Evolutionary conservation across 192 early-diverging fungal species (phyloP), one percentile per base, ranked within the genome.

Genomic region (Kickxella alabastrina): DNA sequence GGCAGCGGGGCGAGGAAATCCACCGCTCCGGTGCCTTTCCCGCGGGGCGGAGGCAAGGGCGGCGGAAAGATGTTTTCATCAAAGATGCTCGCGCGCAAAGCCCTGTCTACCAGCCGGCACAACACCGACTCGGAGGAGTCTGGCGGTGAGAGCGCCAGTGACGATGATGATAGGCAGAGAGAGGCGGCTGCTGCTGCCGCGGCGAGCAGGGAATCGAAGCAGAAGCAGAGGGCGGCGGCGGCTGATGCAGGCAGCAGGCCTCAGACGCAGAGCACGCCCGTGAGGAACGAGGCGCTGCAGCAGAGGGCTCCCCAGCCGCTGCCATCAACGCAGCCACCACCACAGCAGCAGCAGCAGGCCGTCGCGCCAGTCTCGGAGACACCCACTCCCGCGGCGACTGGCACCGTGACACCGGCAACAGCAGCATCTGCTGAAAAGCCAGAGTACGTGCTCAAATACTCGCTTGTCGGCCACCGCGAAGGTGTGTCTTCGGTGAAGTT

Each of bases 401-500:
- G 19, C 6, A 54, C 59, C 42, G 28, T 55, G 0, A 40, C 37
- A 12, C 28, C 54, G 12, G 51, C 57, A 24, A 25, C 48, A 35
- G 47, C 40, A 43, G 55, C 58, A 40, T 10, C 43, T 57, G 63
- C 41, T 77, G 79, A 56, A 75, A 69, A 80, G 54, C 91, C 92
- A 13, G 86, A 92, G 50, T 95, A 98, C 53, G 77, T 86, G 49
- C 75, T 93, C 6, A 90, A 85, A 43, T 91, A 88, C 63, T 90
- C 88, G 21, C 82, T 97, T 26, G 84, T 88, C 2, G 97, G 97
- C 3, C 97, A 99, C 73, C 89, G 89, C 37, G 95, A 91, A 78
- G 87, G 91, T 3, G 85, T 97, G 0, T 95, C 93, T 0, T 85
- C 89, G 43, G 94, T 97, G 12, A 98, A 98, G 71, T 98, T 95